phyloP scores from a whole-genome alignment of 2,329 filamentous ascomycete species.

The Xylariaceae sp. region DNA sequence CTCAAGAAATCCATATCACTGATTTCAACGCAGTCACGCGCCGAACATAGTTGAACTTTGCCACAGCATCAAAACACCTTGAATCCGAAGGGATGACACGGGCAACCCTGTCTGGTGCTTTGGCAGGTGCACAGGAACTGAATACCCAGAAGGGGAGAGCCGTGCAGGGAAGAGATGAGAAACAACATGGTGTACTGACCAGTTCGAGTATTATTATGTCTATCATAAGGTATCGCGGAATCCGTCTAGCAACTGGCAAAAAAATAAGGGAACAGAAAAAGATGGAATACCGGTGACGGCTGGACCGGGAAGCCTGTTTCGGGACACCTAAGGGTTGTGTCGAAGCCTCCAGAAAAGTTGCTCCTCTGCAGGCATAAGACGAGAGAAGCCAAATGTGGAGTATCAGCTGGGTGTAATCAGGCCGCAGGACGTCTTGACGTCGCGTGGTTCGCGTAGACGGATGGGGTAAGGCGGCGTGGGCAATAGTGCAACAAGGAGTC shows the following conservation, averaged over 20 bases:
- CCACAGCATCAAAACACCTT: not conserved
- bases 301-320: constrained; percentile 20
- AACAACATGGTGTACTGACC: constrained; percentile 27
- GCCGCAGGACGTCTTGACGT: constrained; percentile 18
- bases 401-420: constrained; percentile 16
- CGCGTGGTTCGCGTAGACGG: constrained; percentile 16
- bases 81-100: constrained; percentile 1
- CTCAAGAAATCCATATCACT: not conserved
- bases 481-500: constrained; percentile 15
- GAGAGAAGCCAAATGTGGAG: constrained; percentile 14
- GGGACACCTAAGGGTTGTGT: constrained; percentile 20
- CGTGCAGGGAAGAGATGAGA: not conserved
- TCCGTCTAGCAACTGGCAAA: constrained; percentile 28
- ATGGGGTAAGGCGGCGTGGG: constrained; percentile 6
- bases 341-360: constrained; percentile 22
- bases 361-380: constrained; percentile 16
- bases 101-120: not conserved
- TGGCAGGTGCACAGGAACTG: constrained; percentile 1
- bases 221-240: constrained; percentile 34
- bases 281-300: constrained; percentile 20
- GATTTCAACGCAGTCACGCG: not conserved
- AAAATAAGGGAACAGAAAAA: constrained; percentile 20
- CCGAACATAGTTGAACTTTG: not conserved
- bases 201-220: constrained; percentile 28
- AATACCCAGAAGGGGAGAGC: not conserved